Base-by-base conservation (phyloP, 768 basidiomycete genomes). In the Lentinula detonsa region DNA sequence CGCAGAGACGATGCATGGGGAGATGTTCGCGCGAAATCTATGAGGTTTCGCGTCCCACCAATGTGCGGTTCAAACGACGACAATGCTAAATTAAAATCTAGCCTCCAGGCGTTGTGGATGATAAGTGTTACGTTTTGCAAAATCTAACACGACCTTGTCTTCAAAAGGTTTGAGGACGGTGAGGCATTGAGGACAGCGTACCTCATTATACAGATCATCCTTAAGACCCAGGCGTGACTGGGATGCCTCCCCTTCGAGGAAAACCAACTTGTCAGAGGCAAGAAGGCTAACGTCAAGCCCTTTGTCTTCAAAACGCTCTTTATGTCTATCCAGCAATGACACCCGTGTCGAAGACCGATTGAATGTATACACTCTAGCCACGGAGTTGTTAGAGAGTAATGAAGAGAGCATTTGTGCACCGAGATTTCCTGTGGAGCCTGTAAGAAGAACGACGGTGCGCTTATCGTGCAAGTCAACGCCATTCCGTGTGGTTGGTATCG, bases 41-140 rank as follows among this genome's bases (percentile, higher is more conserved):
- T 68, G 21, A 85, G 71, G 63, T 78, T 78, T 28, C 79, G 72
- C 1, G 76, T 79, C 28, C 79, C 79, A n/a, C 68, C 68, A 42
- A 85, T 70, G 63, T 82, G 78, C 4, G 75, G 64, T 60, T 84
- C 82, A 57, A 84, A 85, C 2, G 81, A 82, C 0, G 74, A 68
- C 28, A 84, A 66, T 9, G 75, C 72, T 1, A 82, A 72, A 58
- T 81, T 81, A 69, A 85, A 76, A 59, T 74, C 69, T 18, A 76
- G 57, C 13, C 59, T 60, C 66, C 67, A 68, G 13, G 66, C 73
- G 42, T 75, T 75, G 64, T 77, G 74, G 15, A 77, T 73, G 65
- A 80, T 70, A 35, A 71, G 71, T 13, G 75, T 78, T 9, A 74
- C 65, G 23, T 68, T 69, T 23, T 57, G 42, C 6, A 65, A 63